Percentiles rank a stretch among this genome's conserved stretches.
Conservation (phyloP, 768 basidiomycete genomes). For the Podaxis pistillaris region DNA sequence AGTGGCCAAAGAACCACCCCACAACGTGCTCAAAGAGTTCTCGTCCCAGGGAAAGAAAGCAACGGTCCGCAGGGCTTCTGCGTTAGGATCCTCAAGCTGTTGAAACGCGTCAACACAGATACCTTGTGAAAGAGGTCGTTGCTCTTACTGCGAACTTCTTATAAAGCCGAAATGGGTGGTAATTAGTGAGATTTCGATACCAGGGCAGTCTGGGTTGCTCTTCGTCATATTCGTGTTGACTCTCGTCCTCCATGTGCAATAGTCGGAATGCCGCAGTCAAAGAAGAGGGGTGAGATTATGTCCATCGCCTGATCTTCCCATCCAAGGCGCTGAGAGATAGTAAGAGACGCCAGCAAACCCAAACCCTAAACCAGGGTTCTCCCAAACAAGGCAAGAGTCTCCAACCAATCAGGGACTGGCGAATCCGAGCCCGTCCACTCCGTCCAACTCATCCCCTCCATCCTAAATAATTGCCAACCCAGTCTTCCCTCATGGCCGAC, state of each 20-base stretch:
- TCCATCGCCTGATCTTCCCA: slow-evolving; percentile 5
- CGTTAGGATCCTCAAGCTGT: slow-evolving; percentile 28
- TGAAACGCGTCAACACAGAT: background rate
- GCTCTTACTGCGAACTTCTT: slow-evolving; percentile 46
- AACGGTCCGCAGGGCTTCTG: slow-evolving; percentile 36
- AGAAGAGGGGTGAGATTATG: background rate
- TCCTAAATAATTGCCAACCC: slow-evolving; percentile 22
- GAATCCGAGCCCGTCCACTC: slow-evolving; percentile 28
- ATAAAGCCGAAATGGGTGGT: slow-evolving; percentile 39
- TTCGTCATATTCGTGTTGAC: slow-evolving; percentile 8
- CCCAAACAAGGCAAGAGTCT: slow-evolving; percentile 31
- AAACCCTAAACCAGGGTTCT: slow-evolving; percentile 14
- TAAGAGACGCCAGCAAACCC: background rate
- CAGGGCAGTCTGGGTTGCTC: slow-evolving; percentile 25
- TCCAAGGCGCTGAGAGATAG: background rate
- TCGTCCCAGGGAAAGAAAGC: slow-evolving; percentile 49
- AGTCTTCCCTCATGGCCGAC: slow-evolving; percentile 32
- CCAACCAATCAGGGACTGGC: slow-evolving; percentile 20
- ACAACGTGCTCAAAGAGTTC: slow-evolving; percentile 38
- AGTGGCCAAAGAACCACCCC: slow-evolving; percentile 29
- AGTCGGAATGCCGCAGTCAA: background rate
- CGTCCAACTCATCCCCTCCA: slow-evolving; percentile 14
- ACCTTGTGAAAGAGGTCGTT: background rate
- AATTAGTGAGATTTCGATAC: slow-evolving; percentile 33
- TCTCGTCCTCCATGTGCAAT: background rate